Base-by-base conservation (phyloP, 1,284 basidiomycete species). In the Melampsora larici-populina region DNA sequence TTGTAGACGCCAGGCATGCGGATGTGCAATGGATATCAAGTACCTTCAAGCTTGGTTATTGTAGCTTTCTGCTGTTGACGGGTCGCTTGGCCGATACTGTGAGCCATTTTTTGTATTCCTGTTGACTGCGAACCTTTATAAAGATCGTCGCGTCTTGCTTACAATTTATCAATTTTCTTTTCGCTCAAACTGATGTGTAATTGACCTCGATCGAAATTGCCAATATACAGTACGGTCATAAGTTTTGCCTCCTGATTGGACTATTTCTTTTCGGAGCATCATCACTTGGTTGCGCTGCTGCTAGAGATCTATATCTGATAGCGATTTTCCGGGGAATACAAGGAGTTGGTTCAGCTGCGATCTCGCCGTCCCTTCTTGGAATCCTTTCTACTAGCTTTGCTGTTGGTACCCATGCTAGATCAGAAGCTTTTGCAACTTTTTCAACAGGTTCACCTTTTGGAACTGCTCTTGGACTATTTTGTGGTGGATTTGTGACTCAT, bases 1-100 rank as follows among this genome's bases (percentile, higher is more conserved):
- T 43, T 7, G 11, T 66, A 74, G 72, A 58, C 43, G 66, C 58
- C 33, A 64, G 67, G 51, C 63, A 62, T 13, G 66, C 63, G 65
- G 49, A 74, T 58, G 55, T 74, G 31, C 72, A 74, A 26, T 74
- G 72, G 72, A 24, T 74, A 29, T 74, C 72, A n/a, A 74, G 63
- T 67, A 64, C 63, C 5, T 74, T 66, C 26, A 62, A 62, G 21
- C 49, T 74, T 17, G 72, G 63, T 1, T 74, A 51, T 40, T 62
- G 72, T 36, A 74, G 72, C 36, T 74, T 62, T 36, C 43, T 74
- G 49, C 51, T 74, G 40, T 31, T 74, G 15, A 66, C 36, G 33
- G 72, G 72, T 29, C 65, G 72, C 36, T 60, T 74, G 31, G 72
- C 72, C 9, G 72, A 74, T 67, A 17, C 64, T 40, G 72, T 74